Evolutionary conservation across 1,139 yeast genomes (phyloP).

Genomic region (Pichia terricola): DNA sequence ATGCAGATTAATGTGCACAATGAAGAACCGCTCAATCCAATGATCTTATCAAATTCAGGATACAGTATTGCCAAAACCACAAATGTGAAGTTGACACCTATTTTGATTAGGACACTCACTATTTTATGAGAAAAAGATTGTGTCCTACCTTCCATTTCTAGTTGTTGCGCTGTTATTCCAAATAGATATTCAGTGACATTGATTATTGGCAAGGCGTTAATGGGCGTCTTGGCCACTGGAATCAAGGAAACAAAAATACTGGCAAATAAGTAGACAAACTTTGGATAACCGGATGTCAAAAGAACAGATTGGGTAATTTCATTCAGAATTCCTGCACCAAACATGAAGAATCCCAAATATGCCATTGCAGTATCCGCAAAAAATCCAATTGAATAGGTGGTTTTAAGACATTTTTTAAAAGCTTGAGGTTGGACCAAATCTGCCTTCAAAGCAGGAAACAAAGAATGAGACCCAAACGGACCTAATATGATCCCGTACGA

Average conservation of each 20-base stretch:
- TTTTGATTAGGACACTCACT: conserved; percentile 25
- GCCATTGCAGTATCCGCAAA: conserved; percentile 48
- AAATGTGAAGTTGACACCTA: conserved; percentile 42
- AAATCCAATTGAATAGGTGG: conserved; percentile 35
- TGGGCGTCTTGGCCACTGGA: conserved; percentile 51
- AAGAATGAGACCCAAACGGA: conserved; percentile 57
- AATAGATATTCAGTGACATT: conserved; percentile 41
- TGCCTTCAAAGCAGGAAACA: conserved; percentile 48
- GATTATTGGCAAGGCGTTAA: conserved; percentile 50
- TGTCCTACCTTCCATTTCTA: conserved; percentile 11
- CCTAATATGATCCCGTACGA: conserved; percentile 52
- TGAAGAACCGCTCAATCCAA: conserved; percentile 50
- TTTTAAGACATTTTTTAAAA: conserved; percentile 25
- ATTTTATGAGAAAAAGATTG: conserved; percentile 9
- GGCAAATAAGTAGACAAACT: conserved; percentile 39
- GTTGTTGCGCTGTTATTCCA: conserved; percentile 29
- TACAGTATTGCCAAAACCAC: conserved; percentile 43
- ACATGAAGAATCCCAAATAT: conserved; percentile 47
- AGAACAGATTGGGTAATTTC: conserved; percentile 47
- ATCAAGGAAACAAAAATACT: conserved; percentile 43
- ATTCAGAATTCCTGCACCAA: conserved; percentile 42
- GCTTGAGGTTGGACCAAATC: conserved; percentile 46
- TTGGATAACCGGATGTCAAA: conserved; percentile 43
- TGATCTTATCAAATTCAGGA: conserved; percentile 49
- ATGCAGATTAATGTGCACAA: conserved; percentile 48